Base-by-base conservation (phyloP, 257 asterid species). In the Fraxinus pennsylvanica region DNA sequence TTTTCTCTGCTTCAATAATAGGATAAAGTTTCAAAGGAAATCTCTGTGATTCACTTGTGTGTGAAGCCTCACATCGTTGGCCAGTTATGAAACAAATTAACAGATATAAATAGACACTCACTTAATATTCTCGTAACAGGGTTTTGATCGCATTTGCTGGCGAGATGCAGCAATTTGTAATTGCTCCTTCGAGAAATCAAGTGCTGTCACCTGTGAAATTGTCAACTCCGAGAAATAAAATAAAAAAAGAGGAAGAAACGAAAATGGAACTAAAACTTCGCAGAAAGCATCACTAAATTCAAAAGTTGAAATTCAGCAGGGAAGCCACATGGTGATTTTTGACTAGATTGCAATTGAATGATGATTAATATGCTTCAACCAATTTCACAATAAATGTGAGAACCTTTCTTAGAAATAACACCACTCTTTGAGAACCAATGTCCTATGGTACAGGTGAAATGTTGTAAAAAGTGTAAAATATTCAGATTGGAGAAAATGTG, bases 171-270 rank as follows among this genome's bases (percentile, higher is more conserved):
- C 98, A 22, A 89, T 71, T 67, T 76, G 85, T 80, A 94, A 80
- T 80, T 89, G 98, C 85, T 94, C 91, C 81, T 81, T 83, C 36
- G 98, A 89, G 90, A 94, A 94, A 91, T 94, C 98, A 73, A 94
- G 89, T 83, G 93, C 98, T 63, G 85, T 79, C 68, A 89, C 97
- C 98, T 92, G 85, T 47, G 77, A 77, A 72, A 68, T 73, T 22
- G 63, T 29, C 80, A 71, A 8, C 7, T 30, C 32, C 15, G 22
- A 63, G 19, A 69, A 78, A 32, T 29, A 45, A n/a, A 63, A 32
- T 29, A 30, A 13, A 76, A 59, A 57, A 50, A 21, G 1, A 61
- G 45, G 61, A 36, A 57, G 14, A 71, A 5, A 38, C 6, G 41
- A 29, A 30, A 38, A 72, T 7, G 6, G 50, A 63, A 50, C 17